These are phyloP conservation scores for Poronia punctata DNA, from an alignment of 495 filamentous ascomycete species.

Conservation along the genomic window DNA sequence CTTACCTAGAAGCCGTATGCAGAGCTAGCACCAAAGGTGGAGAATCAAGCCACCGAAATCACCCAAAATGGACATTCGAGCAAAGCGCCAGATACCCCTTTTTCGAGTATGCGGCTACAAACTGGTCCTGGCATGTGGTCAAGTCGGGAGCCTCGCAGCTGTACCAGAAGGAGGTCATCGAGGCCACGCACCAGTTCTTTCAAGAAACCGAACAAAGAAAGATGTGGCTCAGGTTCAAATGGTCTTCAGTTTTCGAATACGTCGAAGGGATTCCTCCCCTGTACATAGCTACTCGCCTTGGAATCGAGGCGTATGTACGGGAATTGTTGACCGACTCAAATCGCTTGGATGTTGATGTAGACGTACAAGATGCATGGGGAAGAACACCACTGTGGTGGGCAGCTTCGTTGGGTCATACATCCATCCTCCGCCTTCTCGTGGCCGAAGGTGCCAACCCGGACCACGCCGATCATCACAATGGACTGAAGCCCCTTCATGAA, in stretches of 20 bases:
- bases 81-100: conserved; percentile 13
- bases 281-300: conserved; percentile 3
- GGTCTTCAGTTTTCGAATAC: neutral
- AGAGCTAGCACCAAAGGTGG: conserved; percentile 1
- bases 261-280: neutral
- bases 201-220: neutral
- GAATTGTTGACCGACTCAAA: conserved; percentile 11
- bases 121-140: conserved; percentile 18
- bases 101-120: conserved; percentile 16
- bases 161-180: neutral
- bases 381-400: conserved; percentile 19
- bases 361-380: conserved; percentile 9
- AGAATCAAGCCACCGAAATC: too few relatives aligned
- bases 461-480: conserved; percentile 6
- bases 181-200: neutral
- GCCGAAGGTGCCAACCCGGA: conserved; percentile 15
- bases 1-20: conserved; percentile 16
- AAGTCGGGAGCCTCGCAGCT: conserved; percentile 7
- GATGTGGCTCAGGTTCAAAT: neutral
- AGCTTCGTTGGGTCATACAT: conserved; percentile 14
- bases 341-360: neutral
- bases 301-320: conserved; percentile 1
- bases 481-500: conserved; percentile 19
- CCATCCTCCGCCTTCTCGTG: conserved; percentile 12
- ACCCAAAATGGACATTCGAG: too few relatives aligned